Conservation (phyloP, 2,329 filamentous ascomycete species). For the Diaporthe vexans region DNA sequence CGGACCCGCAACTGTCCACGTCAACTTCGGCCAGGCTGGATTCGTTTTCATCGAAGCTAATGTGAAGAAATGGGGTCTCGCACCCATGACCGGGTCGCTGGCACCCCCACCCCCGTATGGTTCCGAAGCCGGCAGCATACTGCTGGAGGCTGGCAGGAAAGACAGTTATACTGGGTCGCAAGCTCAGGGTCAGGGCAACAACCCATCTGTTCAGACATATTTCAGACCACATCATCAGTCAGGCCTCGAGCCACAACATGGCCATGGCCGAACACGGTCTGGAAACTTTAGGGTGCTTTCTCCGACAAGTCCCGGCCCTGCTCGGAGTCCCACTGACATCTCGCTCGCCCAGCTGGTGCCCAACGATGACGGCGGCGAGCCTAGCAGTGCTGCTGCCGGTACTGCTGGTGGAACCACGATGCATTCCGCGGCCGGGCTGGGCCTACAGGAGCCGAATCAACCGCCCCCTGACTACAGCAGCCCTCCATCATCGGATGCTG, state of each 20-base stretch:
- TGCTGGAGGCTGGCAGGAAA: slow-evolving; percentile 87
- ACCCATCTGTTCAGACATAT: slow-evolving; percentile 62
- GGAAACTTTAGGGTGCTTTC: slow-evolving; percentile 80
- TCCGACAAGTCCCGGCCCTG: slow-evolving; percentile 88
- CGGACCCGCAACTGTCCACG: slow-evolving; percentile 91
- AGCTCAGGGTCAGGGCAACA: slow-evolving; percentile 57
- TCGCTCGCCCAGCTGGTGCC: slow-evolving; percentile 88
- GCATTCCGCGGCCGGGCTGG: slow-evolving; percentile 56
- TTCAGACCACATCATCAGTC: slow-evolving; percentile 52
- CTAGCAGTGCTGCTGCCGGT: slow-evolving; percentile 62
- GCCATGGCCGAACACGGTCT: slow-evolving; percentile 81
- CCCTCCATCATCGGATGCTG: slow-evolving; percentile 71
- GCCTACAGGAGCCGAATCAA: slow-evolving; percentile 69
- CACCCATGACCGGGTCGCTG: slow-evolving; percentile 94
- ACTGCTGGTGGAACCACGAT: slow-evolving; percentile 51
- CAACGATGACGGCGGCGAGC: slow-evolving; percentile 79
- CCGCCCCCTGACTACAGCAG: slow-evolving; percentile 81
- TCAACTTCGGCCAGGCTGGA: slow-evolving; percentile 97
- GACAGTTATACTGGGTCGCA: slow-evolving; percentile 63
- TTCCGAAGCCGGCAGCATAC: slow-evolving; percentile 95
- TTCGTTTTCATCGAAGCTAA: slow-evolving; percentile 99
- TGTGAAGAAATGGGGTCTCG: slow-evolving; percentile 99
- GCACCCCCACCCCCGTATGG: slow-evolving; percentile 97
- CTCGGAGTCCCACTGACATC: slow-evolving; percentile 94
- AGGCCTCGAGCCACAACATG: slow-evolving; percentile 62